Conservation (phyloP, 352 stramenopile species). For the Elongisporangium prolatum region DNA sequence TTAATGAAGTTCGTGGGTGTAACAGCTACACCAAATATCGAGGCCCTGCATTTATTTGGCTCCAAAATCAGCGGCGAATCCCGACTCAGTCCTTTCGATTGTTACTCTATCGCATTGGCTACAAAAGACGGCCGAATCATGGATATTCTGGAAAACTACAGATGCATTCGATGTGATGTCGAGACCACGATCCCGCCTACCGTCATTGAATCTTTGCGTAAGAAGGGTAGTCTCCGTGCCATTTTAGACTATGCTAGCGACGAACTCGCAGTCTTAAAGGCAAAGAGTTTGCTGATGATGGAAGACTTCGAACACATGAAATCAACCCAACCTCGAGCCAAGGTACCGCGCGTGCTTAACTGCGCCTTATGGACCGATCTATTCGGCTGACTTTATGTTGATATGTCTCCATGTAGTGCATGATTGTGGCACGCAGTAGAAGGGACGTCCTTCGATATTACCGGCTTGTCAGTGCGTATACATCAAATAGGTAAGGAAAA, state of each 20-base stretch:
- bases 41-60: conserved; percentile 72
- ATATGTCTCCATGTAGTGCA: conserved; percentile 66
- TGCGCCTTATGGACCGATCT: too few relatives aligned
- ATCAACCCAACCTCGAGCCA: conserved; percentile 29
- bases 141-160: conserved; percentile 64
- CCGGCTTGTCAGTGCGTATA: conserved; percentile 51
- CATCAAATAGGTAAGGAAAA: conserved; percentile 40
- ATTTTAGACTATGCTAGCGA: conserved; percentile 68
- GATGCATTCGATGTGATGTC: conserved; percentile 41
- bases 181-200: conserved; percentile 46
- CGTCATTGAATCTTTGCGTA: conserved; percentile 27
- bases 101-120: conserved; percentile 62
- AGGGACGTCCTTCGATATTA: conserved; percentile 80
- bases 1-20: conserved; percentile 72
- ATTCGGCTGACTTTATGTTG: too few relatives aligned
- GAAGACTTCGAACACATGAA: conserved; percentile 45
- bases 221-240: conserved; percentile 20
- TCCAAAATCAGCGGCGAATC: conserved; percentile 10
- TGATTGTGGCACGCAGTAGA: conserved; percentile 76
- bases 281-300: conserved; percentile 74
- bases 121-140: conserved; percentile 52
- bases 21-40: conserved; percentile 64
- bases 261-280: conserved; percentile 51
- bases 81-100: conserved; percentile 50
- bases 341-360: too few relatives aligned